Evolutionary conservation across 129 eudicot species (phyloP).

Genomic region (Deinandra increscens): DNA sequence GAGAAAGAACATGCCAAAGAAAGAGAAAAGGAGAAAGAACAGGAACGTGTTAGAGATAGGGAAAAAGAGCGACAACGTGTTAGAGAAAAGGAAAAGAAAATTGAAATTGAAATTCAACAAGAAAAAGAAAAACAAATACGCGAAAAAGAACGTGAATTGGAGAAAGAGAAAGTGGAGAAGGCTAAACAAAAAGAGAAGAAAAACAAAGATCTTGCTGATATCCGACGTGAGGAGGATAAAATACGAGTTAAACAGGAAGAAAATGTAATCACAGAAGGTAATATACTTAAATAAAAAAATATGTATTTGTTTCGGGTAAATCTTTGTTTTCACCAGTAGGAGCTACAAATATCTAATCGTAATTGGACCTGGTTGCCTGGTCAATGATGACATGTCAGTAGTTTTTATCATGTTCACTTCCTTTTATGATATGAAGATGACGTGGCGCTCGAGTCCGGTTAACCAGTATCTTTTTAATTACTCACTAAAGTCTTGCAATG

Average conservation of each 20-base stretch:
- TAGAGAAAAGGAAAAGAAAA: constrained; percentile 44
- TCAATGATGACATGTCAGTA: background rate
- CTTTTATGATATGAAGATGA: background rate
- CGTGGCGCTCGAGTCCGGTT: background rate
- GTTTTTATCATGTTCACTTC: constrained; percentile 1
- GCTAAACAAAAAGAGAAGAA: constrained; percentile 73
- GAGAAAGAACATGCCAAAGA: constrained; percentile 46
- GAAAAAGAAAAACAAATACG: constrained; percentile 57
- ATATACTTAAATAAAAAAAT: background rate
- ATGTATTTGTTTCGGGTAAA: background rate
- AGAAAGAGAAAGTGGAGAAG: constrained; percentile 47
- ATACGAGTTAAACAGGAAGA: constrained; percentile 42
- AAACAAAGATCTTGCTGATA: constrained; percentile 43
- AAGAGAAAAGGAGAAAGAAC: constrained; percentile 42
- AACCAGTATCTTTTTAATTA: too few relatives aligned
- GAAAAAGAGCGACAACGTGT: constrained; percentile 32
- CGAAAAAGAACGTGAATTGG: constrained; percentile 57
- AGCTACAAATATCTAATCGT: background rate
- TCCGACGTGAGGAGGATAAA: constrained; percentile 47
- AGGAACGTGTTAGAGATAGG: constrained; percentile 41
- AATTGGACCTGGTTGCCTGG: background rate
- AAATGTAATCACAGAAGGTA: constrained; percentile 53
- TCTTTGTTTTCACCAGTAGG: background rate
- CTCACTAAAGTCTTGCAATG: constrained; percentile 11
- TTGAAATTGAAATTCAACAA: constrained; percentile 35